These are phyloP conservation scores for Crithidia expoeki DNA, from an alignment of 208 protist species.

Conservation along the genomic window DNA sequence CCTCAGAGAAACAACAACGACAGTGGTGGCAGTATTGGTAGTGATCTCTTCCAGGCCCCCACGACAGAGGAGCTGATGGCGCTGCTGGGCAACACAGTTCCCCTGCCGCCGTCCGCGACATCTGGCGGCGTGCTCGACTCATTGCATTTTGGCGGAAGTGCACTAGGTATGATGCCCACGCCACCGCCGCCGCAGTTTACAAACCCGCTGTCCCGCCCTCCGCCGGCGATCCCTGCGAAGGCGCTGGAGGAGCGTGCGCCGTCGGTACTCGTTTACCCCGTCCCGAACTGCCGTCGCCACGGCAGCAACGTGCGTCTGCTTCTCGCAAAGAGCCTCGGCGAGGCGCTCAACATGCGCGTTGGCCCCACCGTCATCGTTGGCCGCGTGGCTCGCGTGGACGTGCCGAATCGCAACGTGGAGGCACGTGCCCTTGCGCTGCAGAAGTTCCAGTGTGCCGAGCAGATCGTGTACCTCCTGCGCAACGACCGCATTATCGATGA, in stretches of 20 bases:
- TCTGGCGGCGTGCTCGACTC: neutral
- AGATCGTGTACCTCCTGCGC: slow-evolving; percentile 76
- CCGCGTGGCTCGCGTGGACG: slow-evolving; percentile 75
- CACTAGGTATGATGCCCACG: slow-evolving; percentile 11
- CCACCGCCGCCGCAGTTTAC: neutral
- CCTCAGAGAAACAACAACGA: neutral
- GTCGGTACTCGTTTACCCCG: slow-evolving; percentile 84
- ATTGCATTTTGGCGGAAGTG: neutral
- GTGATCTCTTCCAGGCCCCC: slow-evolving; percentile 26
- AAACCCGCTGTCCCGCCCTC: slow-evolving; percentile 38
- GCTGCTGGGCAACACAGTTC: slow-evolving; percentile 45
- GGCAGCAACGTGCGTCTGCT: slow-evolving; percentile 69
- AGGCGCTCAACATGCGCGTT: slow-evolving; percentile 80
- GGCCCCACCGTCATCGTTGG: slow-evolving; percentile 87
- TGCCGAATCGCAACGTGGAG: slow-evolving; percentile 86
- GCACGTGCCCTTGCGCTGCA: slow-evolving; percentile 77
- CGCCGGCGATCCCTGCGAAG: slow-evolving; percentile 78
- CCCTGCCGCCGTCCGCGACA: neutral
- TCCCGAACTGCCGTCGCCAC: slow-evolving; percentile 53
- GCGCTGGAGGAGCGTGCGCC: slow-evolving; percentile 66
- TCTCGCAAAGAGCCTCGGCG: slow-evolving; percentile 80
- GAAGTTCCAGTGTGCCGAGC: slow-evolving; percentile 76
- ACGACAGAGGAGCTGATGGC: slow-evolving; percentile 67
- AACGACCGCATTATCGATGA: slow-evolving; percentile 92
- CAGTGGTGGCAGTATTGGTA: neutral